Evolutionary conservation across 2,329 filamentous ascomycete genomes (phyloP), one percentile per base, ranked within the genome.

Genomic region (Gaeumannomyces tritici): DNA sequence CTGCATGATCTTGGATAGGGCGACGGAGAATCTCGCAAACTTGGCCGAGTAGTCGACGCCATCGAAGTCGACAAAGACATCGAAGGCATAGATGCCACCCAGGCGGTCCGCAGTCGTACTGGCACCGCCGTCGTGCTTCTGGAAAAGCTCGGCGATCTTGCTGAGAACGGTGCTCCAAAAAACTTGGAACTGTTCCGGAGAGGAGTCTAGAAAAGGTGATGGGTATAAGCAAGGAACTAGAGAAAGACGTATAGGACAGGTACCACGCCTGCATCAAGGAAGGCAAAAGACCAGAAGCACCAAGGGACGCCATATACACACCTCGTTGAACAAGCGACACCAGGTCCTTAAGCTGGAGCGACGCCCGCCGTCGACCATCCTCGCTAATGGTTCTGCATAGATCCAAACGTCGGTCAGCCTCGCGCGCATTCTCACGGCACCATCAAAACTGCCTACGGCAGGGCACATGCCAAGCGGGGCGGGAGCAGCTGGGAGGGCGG

Each of bases 61-160:
- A 69, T 97, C 93, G 73, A 98, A 97, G 73, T 97, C 93, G 74
- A 98, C 93, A 62, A 99, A 85, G 63, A 89, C 89, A 74, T 96
- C 93, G 65, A 99, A 85, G 64, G 93, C 93, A 69, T 95, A 89
- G 65, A 99, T 89, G 61, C 95, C 96, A 65, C 93, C 95, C 63
- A 97, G 86, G 63, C 92, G 89, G 73, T 99, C 95, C 69, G 88
- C 87, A 6, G 91, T 89, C 73, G 96, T 93, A 29, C 60, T 57
- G 31, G 60, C 60, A 26, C 60, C 55, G 33, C 60, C 60, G 57
- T 61, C 60, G 76, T 85, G 89, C 66, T 92, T 90, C 73, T 93
- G 91, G 59, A 91, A 91, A 67, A 98, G 75, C 54, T 77, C 76
- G 31, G 82, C 85, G 55, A 85, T 83, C 64, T 79, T 80, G 64